Conservation (phyloP, 106 monocot genomes). For the Iris macrosiphon region DNA sequence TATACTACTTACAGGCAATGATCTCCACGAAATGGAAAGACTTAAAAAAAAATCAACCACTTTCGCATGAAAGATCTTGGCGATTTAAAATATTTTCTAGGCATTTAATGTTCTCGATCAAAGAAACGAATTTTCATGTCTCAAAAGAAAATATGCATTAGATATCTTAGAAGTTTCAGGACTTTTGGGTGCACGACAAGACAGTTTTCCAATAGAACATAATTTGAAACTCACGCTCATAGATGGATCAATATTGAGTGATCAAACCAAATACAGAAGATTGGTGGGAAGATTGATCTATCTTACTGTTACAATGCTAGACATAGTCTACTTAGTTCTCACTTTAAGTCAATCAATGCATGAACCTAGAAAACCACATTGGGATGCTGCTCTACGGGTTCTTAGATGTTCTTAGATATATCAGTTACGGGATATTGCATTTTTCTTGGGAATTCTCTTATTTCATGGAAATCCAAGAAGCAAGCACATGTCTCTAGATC, state of each 20-base stretch:
- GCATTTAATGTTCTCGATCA: not conserved
- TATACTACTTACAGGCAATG: not conserved
- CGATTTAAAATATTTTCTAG: not conserved
- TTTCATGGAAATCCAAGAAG: no score
- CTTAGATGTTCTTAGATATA: not conserved
- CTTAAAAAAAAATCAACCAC: not conserved
- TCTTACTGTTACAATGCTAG: not conserved
- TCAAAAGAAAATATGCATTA: no score
- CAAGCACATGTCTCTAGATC: no score
- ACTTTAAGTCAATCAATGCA: not conserved
- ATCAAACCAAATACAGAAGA: not conserved
- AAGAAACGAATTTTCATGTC: not conserved
- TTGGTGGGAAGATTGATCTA: no score
- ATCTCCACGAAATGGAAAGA: not conserved
- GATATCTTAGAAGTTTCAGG: not conserved
- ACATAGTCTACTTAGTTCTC: not conserved
- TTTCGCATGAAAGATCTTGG: not conserved
- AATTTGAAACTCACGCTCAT: not conserved
- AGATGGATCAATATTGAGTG: not conserved
- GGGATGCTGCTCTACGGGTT: not conserved
- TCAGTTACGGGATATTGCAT: not conserved
- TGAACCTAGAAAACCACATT: slow-evolving; percentile 1
- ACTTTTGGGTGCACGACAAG: not conserved
- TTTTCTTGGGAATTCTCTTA: not conserved
- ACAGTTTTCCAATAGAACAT: not conserved